A percentile compares a stretch with the other conserved stretches of the same genome.
These are phyloP conservation scores for Neofusicoccum sp. DNA, from an alignment of 2,329 filamentous ascomycete genomes.

Conservation along the genomic window DNA sequence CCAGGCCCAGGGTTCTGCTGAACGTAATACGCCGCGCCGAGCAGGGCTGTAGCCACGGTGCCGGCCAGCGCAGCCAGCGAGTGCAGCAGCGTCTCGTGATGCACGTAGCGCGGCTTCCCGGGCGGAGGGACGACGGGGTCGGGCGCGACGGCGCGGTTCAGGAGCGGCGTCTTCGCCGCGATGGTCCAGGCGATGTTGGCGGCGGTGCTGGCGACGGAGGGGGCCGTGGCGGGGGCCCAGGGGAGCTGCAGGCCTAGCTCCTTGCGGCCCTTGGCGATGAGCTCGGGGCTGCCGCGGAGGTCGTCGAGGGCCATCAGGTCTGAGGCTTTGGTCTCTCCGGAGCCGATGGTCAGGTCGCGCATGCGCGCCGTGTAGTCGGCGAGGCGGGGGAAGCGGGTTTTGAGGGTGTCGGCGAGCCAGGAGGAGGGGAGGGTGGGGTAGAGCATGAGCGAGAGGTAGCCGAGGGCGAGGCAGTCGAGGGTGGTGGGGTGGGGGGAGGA, in stretches of 20 bases:
- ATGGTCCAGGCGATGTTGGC: neutral
- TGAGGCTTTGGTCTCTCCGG: neutral
- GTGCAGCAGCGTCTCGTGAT: neutral
- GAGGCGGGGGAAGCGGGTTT: slow-evolving; percentile 45
- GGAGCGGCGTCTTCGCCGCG: neutral
- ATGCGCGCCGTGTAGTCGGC: slow-evolving; percentile 34
- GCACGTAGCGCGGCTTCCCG: neutral
- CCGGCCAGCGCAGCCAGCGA: neutral
- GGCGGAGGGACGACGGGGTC: slow-evolving; percentile 1
- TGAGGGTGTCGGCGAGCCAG: slow-evolving; percentile 61
- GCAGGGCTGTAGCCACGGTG: neutral
- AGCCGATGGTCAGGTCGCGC: slow-evolving; percentile 16
- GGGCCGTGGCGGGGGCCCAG: slow-evolving; percentile 6
- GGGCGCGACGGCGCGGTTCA: neutral
- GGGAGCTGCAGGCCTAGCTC: slow-evolving; percentile 16
- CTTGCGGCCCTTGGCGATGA: slow-evolving; percentile 5
- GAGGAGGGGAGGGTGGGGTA: slow-evolving; percentile 59
- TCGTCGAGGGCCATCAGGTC: slow-evolving; percentile 16
- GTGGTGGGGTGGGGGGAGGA: slow-evolving; percentile 54
- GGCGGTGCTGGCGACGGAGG: neutral
- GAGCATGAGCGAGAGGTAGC: slow-evolving; percentile 74
- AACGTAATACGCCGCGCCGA: slow-evolving; percentile 3
- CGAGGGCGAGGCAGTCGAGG: slow-evolving; percentile 77
- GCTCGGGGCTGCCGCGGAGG: slow-evolving; percentile 12
- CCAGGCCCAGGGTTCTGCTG: slow-evolving; percentile 6